Evolutionary conservation across 75 land plant genomes (phyloP), one percentile per base, ranked within the genome.

Genomic region (Azolla pinnata): DNA sequence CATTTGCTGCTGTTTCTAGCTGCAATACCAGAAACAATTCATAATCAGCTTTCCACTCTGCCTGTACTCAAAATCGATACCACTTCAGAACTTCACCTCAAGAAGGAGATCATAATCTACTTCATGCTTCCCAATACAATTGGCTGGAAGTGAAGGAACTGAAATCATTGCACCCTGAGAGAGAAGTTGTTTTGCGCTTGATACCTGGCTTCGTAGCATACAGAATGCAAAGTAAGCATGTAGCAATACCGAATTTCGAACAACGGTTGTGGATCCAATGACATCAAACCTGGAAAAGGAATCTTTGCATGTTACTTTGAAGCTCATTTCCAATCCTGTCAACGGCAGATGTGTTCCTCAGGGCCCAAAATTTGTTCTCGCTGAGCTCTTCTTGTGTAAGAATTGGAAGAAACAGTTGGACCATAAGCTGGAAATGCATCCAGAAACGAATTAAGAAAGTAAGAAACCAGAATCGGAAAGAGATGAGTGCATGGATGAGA

Each of bases 241-340:
- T 33, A 19, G 29, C 23, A 44, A 16, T 26, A 47, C 28, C 47
- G 34, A 1, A 44, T 52, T 35, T 0, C 29, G 14, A 19, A 19
- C 12, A 45, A 14, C 24, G 0, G 0, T 46, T 49, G n/a, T n/a
- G n/a, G n/a, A n/a, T n/a, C n/a, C n/a, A n/a, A n/a, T 0, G 31
- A 32, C 2, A 54, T 18, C n/a, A 63, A 28, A 70, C 73, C 58
- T 70, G 73, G 44, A 67, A 40, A 2, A 29, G 32, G 47, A 70
- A 63, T 35, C 60, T 70, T 58, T 70, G 67, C 73, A 70, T 70
- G 42, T 70, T 70, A 40, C 29, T 63, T 10, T 63, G 35, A 57
- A 70, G 67, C 53, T 70, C 73, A 63, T 62, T 63, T 0, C 73
- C 67, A 31, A 62, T 63, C 18, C 56, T 34, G 17, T 70, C 73